Base-by-base conservation (phyloP, 805 yeast genomes). In the Pichia paraexigua region DNA sequence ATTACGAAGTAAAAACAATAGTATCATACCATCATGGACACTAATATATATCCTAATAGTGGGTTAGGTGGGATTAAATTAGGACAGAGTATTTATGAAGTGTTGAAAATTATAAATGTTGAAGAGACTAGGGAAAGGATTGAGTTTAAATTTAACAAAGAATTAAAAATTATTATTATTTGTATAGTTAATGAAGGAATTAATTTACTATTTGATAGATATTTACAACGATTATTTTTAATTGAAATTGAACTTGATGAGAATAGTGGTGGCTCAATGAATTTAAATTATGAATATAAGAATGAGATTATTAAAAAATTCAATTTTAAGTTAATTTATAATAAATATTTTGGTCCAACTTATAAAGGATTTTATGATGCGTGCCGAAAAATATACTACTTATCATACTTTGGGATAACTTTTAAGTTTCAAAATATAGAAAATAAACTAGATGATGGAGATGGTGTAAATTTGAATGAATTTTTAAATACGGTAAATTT, bases 271-370 rank as follows among this genome's bases (percentile, higher is more conserved):
- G 10, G 46, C 52, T 22, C 57, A 47, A 20, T 57, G 47, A 48
- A 27, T 44, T 28, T 47, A 21, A 39, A 41, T 17, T 53, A 35
- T n/a, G 28, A 28, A 21, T 66, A 58, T 53, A 61, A 63, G 40
- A 60, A 55, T 39, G 66, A 57, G 28, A 37, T 50, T 6, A 58
- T 60, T 44, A 13, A 49, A 9, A 57, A 56, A 21, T 63, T 64
- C 15, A 60, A 61, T 15, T 67, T 79, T 55, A 74, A 73, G 45
- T 63, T 68, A 18, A 69, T 80, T 3, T 81, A 81, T 62, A 79
- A 80, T 58, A 76, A 73, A 59, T 68, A 74, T 2, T 78, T 81
- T 60, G 87, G 87, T 0, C 85, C 85, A 2, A 80, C 86, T 0
- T 79, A 76, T 53, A 82, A 83, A 1, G 86, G 85, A 0, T 62